Percentiles rank a stretch among this genome's conserved stretches.
phyloP scores from a whole-genome alignment of 2,329 filamentous ascomycete genomes.

The Arthrobotrys musiformis region DNA sequence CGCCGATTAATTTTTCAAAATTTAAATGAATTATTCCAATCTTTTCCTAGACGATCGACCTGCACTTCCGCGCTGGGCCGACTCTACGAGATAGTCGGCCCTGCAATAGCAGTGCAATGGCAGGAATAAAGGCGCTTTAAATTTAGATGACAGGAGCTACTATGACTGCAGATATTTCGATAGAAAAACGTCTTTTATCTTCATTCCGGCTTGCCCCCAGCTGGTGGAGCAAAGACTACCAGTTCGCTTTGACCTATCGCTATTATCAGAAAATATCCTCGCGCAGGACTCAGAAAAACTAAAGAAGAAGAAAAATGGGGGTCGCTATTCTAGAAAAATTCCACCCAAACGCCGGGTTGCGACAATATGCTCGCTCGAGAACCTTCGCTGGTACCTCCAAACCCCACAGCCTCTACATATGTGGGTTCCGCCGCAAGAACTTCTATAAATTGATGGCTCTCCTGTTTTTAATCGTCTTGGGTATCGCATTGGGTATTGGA shows the following conservation, averaged over 20 bases:
- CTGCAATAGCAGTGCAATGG: not conserved
- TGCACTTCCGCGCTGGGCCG: not conserved
- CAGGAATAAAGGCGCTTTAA: not conserved
- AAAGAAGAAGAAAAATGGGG: constrained; percentile 28
- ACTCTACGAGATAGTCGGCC: not conserved
- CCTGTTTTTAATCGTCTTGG: constrained; percentile 47
- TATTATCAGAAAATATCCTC: not conserved
- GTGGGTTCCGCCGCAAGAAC: constrained; percentile 58
- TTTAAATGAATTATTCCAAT: not conserved
- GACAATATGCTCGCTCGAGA: constrained; percentile 57
- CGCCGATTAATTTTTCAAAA: no score
- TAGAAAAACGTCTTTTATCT: not conserved
- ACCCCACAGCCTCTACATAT: constrained; percentile 58
- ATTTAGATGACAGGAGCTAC: not conserved
- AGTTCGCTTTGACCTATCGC: constrained; percentile 4
- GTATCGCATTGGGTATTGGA: constrained; percentile 50
- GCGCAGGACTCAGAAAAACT: not conserved
- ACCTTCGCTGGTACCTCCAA: constrained; percentile 59
- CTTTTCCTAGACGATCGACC: not conserved
- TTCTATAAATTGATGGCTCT: constrained; percentile 57
- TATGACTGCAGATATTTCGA: not conserved
- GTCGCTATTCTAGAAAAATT: constrained; percentile 49
- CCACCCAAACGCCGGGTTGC: constrained; percentile 56
- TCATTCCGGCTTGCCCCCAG: not conserved
- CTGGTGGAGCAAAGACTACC: not conserved